phyloP scores from a whole-genome alignment of 257 asterid species.

The Solanum neorickii region DNA sequence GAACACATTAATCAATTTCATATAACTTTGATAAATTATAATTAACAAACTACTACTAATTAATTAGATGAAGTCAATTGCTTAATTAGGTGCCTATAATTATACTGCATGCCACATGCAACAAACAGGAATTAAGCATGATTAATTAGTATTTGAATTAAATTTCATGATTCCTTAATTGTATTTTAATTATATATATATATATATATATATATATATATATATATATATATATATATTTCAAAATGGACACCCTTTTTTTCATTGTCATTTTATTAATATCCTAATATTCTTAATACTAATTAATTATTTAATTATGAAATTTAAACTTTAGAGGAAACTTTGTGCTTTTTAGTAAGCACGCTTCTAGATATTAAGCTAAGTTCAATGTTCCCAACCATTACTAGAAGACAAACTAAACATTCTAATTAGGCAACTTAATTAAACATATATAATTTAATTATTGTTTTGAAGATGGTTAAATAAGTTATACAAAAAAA shows the following conservation, averaged over 20 bases:
- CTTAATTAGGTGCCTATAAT: neutral
- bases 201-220: neutral
- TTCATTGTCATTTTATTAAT: neutral
- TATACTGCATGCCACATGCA: neutral
- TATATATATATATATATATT: neutral
- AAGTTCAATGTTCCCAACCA: neutral
- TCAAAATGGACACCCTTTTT: neutral
- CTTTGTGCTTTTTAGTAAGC: slow-evolving; percentile 8
- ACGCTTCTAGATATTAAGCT: neutral
- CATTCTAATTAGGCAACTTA: neutral
- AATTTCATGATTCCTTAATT: neutral
- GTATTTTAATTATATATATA: neutral
- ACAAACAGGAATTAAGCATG: neutral
- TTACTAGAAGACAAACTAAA: slow-evolving; percentile 19
- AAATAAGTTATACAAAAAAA: neutral
- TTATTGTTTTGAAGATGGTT: neutral
- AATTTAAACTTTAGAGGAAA: neutral
- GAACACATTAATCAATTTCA: neutral
- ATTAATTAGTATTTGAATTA: neutral
- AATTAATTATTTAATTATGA: neutral
- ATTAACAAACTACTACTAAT: neutral
- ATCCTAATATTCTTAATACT: neutral
- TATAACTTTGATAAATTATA: neutral
- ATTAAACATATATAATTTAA: neutral
- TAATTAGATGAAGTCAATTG: neutral